Evolutionary conservation across 192 early-diverging fungal species (phyloP), one percentile per base, ranked within the genome.

Genomic region (Obelidium mucronatum): DNA sequence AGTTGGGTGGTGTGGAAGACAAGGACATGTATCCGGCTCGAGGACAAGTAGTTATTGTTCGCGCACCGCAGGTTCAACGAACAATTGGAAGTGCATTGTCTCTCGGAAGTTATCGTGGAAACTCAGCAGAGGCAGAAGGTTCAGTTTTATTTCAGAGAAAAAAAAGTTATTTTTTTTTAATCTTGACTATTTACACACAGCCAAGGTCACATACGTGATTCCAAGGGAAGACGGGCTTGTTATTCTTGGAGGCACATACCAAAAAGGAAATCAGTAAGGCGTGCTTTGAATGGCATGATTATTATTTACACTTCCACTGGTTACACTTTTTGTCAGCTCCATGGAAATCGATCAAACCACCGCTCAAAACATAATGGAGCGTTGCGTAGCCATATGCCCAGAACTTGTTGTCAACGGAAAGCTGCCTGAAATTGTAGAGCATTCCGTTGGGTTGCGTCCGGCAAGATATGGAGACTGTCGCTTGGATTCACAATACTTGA

Each of bases 1-100:
- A 54, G 33, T 79, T 97, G 2, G 85, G 82, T 19, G 95, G 94
- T 8, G 92, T 97, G 0, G 79, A 90, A 39, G 95, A 97, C 73
- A 39, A 51, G 22, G 73, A 85, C n/a, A 82, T 95, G 65, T 94
- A 88, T 77, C 91, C 95, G 1, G 90, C 89, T 11, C 87, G 94
- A 4, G 95, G 95, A 3, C 94, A 97, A 78, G 92, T 87, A 26
- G 84, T 95, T 3, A 75, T 94, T 22, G 89, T 94, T 19, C 64
- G 84, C 6, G 93, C 93, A 1, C 92, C 92, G 11, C 84, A 91
- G 44, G 89, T 91, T 17, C 86, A 91, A 42, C 80, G 83, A 54
- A 93, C 92, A 4, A 83, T 92, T 51, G 48, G 67, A n/a, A 79
- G 72, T 24, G 24, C 73, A 4, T 37, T 74, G 1, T 5, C 61